Conservation (phyloP, 2,329 filamentous ascomycete genomes). For the Trichoderma sp. region DNA sequence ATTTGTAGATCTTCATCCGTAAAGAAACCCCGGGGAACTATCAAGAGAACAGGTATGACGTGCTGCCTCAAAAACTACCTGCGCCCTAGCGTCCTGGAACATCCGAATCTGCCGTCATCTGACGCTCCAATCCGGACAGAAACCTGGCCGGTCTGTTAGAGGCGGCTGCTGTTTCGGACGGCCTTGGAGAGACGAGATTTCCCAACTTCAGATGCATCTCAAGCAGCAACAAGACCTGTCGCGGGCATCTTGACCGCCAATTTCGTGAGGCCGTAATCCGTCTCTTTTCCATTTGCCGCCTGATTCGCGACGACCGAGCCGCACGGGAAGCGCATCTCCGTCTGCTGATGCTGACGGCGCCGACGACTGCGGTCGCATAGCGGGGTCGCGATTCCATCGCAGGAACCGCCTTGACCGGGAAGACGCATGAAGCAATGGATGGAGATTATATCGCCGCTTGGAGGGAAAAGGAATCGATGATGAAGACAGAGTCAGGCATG, state of each 20-base stretch:
- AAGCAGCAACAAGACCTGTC: neutral
- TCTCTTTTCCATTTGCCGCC: neutral
- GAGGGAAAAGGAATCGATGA: neutral
- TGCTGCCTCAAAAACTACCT: conserved; percentile 7
- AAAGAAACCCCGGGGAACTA: neutral
- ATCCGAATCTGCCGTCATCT: conserved; percentile 27
- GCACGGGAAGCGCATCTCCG: conserved; percentile 19
- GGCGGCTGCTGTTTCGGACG: conserved; percentile 3
- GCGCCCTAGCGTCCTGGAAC: conserved; percentile 8
- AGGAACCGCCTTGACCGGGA: conserved; percentile 10
- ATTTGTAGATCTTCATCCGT: neutral
- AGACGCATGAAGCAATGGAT: conserved; percentile 9
- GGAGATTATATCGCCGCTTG: conserved; percentile 5
- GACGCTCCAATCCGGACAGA: conserved; percentile 16
- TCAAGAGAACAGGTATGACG: conserved; percentile 6
- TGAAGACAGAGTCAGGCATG: neutral
- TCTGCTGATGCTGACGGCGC: conserved; percentile 26
- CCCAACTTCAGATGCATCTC: conserved; percentile 13
- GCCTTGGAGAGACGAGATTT: neutral
- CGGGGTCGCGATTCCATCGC: conserved; percentile 25
- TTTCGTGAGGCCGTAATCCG: neutral
- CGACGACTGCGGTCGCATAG: conserved; percentile 24
- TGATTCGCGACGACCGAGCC: conserved; percentile 7
- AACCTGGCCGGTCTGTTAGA: conserved; percentile 7
- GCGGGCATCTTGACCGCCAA: neutral